Evolutionary conservation across 164 flowering plant species (phyloP), one percentile per base, ranked within the genome.

Genomic region (Aristolochia fimbriata): DNA sequence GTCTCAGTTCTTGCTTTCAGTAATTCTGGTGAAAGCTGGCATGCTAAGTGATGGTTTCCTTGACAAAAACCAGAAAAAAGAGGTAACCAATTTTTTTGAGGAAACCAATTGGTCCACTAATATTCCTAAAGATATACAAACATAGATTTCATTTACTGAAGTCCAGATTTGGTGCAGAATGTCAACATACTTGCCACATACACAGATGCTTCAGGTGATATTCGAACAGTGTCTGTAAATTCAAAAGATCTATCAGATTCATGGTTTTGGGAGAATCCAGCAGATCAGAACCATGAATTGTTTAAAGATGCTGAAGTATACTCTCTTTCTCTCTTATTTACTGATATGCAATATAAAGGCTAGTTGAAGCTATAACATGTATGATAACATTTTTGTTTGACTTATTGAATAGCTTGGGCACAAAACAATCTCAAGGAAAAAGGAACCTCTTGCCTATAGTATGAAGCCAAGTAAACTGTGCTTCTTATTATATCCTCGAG

Each of bases 101-200:
- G 43, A 3, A 37, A 37, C 10, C 43, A 37, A 10, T 37, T 37
- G 43, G 43, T 37, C 43, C 43, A 37, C 43, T 37, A 6, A 37
- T 37, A 10, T 10, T 37, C 43, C 9, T 37, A 37, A 37, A 37
- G 10, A 37, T n/a, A 10, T 37, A 37, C 43, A 37, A 17, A 15
- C 31, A 9, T 56, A 20, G 23, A 4, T 30, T 24, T 25, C 71
- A 71, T 19, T 67, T 60, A 19, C 46, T n/a, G 22, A 21, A 19
- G 21, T 60, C 54, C 22, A 5, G 14, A 54, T 33, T 62, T 50
- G 14, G 20, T 73, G 71, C 83, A 91, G 97, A 85, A 82, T 67
- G 61, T 88, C 65, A 81, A 83, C 71, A 78, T 91, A 62, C 63
- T 78, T 68, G 85, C 79, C 52, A 74, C 92, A 62, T 86, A 84